Conservation (phyloP, 1,139 yeast species). For the Pichia sp. region DNA sequence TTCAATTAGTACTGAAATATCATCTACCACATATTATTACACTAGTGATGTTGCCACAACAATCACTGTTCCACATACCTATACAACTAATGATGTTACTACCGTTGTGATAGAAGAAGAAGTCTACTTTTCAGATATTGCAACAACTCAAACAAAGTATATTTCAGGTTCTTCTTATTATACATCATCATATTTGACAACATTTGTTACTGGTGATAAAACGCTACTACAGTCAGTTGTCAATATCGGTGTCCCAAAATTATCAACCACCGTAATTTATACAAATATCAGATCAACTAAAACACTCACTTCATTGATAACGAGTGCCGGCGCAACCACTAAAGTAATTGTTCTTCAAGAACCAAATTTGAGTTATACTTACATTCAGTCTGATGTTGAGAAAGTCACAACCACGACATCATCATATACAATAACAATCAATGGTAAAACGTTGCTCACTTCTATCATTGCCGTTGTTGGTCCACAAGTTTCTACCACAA, state of each 20-base stretch:
- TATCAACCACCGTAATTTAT: conserved; percentile 1
- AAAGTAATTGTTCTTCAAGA: conserved; percentile 1
- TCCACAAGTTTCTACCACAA: conserved; percentile 5
- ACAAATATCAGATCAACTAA: neutral
- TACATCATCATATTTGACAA: conserved; percentile 5
- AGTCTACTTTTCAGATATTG: conserved; percentile 1
- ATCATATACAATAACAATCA: neutral
- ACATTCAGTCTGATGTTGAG: conserved; percentile 1
- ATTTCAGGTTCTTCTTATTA: conserved; percentile 1
- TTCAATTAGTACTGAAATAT: conserved; percentile 1
- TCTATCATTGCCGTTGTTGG: conserved; percentile 6
- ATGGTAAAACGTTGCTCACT: conserved; percentile 1
- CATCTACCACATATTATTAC: conserved; percentile 5
- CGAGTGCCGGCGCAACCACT: neutral
- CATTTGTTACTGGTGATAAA: neutral
- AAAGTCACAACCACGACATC: conserved; percentile 2
- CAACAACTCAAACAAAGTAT: neutral
- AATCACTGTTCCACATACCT: conserved; percentile 1
- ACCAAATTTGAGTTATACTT: conserved; percentile 4
- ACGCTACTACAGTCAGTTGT: conserved; percentile 2
- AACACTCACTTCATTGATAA: neutral
- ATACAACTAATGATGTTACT: conserved; percentile 1
- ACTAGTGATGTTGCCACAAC: conserved; percentile 2
- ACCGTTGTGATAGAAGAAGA: conserved; percentile 5
- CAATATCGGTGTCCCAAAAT: conserved; percentile 4